A percentile compares a stretch with the other conserved stretches of the same genome.
These are phyloP conservation scores for Diutina catenulata DNA, from an alignment of 1,139 yeast genomes.

Conservation along the genomic window DNA sequence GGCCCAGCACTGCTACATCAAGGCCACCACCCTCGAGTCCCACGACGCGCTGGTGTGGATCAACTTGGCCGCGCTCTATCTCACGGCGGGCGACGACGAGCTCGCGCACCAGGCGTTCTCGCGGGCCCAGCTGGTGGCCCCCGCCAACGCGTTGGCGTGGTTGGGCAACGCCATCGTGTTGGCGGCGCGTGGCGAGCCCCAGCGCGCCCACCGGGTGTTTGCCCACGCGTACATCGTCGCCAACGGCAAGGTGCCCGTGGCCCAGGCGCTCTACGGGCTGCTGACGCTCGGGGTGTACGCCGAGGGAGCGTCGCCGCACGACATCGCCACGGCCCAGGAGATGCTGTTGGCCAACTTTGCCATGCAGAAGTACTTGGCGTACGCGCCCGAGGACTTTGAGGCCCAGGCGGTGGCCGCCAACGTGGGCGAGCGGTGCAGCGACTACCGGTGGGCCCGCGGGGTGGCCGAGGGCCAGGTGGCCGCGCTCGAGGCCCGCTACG, in stretches of 20 bases:
- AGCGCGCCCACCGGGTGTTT: conserved; percentile 43
- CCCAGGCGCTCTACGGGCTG: conserved; percentile 59
- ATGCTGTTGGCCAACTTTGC: conserved; percentile 61
- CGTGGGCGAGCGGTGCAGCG: conserved; percentile 62
- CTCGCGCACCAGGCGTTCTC: conserved; percentile 65
- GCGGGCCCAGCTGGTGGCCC: conserved; percentile 73
- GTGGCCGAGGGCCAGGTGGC: conserved; percentile 26
- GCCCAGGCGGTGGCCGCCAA: conserved; percentile 51
- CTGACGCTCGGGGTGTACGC: conserved; percentile 37
- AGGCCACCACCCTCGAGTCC: conserved; percentile 61
- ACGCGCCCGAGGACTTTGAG: conserved; percentile 48
- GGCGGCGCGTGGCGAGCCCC: conserved; percentile 42
- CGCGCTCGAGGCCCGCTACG: conserved; percentile 25
- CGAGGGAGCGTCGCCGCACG: conserved; percentile 30
- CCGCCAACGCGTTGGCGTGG: conserved; percentile 75
- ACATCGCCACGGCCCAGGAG: conserved; percentile 51
- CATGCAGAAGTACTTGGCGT: conserved; percentile 57
- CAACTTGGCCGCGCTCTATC: conserved; percentile 68
- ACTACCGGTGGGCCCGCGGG: conserved; percentile 41
- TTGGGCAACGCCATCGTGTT: conserved; percentile 70
- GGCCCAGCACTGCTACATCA: conserved; percentile 87
- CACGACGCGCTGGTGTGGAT: conserved; percentile 68
- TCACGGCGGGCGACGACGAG: conserved; percentile 54
- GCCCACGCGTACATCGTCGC: conserved; percentile 73
- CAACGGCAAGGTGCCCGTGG: conserved; percentile 59